A percentile compares a stretch with the other conserved stretches of the same genome.
These are phyloP conservation scores for Lachnellula hyalina DNA, from an alignment of 2,329 filamentous ascomycete genomes.

Conservation along the genomic window DNA sequence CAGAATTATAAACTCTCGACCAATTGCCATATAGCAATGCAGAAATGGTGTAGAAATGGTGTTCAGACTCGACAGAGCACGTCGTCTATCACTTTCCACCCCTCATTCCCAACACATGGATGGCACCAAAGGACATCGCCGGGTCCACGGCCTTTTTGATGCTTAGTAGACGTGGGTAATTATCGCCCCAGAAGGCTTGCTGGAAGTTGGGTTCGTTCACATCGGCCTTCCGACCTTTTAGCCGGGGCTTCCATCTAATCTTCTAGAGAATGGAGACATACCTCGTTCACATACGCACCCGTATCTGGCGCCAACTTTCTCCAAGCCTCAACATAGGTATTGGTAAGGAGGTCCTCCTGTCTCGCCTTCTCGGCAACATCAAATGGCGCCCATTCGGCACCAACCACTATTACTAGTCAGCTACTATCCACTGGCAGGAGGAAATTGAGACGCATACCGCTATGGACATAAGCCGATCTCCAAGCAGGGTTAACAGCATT, in stretches of 20 bases:
- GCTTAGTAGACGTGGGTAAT: conserved; percentile 39
- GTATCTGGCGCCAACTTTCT: conserved; percentile 23
- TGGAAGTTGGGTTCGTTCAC: conserved; percentile 38
- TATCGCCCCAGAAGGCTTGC: conserved; percentile 25
- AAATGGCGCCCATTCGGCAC: conserved; percentile 12
- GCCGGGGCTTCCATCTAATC: neutral
- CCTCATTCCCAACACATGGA: conserved; percentile 43
- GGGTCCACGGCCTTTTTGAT: conserved; percentile 45
- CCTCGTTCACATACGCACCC: conserved; percentile 27
- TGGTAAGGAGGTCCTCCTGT: conserved; percentile 11
- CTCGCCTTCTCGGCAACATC: conserved; percentile 5
- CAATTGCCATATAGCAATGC: no score
- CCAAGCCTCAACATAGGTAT: conserved; percentile 14
- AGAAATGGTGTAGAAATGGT: no score
- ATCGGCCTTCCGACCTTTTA: conserved; percentile 40
- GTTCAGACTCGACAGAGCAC: conserved; percentile 9
- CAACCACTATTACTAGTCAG: conserved; percentile 1
- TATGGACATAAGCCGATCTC: conserved; percentile 40
- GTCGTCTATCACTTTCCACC: conserved; percentile 28
- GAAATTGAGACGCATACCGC: conserved; percentile 31
- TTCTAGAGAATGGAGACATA: conserved; percentile 8
- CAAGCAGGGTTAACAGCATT: conserved; percentile 48
- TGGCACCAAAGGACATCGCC: conserved; percentile 43
- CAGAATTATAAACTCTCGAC: no score
- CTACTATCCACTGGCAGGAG: neutral